Evolutionary conservation across 1,284 basidiomycete species (phyloP), one percentile per base, ranked within the genome.

Genomic region (Lentinus polychrous): DNA sequence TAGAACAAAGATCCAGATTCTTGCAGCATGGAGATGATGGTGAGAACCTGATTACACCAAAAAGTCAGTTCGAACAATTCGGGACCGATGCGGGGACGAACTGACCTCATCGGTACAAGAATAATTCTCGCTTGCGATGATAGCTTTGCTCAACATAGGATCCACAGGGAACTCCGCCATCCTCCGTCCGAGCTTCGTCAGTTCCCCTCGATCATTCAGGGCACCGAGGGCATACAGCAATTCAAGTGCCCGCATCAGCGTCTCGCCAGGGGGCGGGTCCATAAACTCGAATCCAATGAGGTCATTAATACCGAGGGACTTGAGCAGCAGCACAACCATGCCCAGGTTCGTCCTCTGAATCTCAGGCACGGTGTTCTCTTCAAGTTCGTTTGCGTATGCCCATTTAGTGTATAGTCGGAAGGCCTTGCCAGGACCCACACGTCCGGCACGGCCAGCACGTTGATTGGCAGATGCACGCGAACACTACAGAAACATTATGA

Each of bases 81-180:
- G 27, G 24, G 32, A 27, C 32, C 7, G 23, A 46, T 5, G 17
- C 14, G 20, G 0, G 2, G 20, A 40, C 24, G 14, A 14, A 66
- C 73, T 51, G 59, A 91, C 91, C 76, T 99, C 94, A 59, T 98
- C 94, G 0, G 95, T 98, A 66, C 95, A 98, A n/a, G 78, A 73
- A 69, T 93, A 97, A 54, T 86, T 78, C 65, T 98, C 96, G 60
- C 91, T 94, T 34, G 92, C 90, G 52, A 99, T 92, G 62, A 99
- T 96, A 1, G 90, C 84, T 67, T 98, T 98, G 36, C 89, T 92
- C 57, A 99, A 72, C 87, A 97, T 97, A 2, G 96, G 96, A 61
- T 99, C 96, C 34, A 98, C 91, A 4, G 95, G 95, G 68, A 99
- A 99, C 65, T 99, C 96, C 3, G 95, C 95, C 96, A 99, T 99